Evolutionary conservation across 2,329 filamentous ascomycete genomes (phyloP), one percentile per base, ranked within the genome.

Genomic region (Fusarium neocosmosporiellum): DNA sequence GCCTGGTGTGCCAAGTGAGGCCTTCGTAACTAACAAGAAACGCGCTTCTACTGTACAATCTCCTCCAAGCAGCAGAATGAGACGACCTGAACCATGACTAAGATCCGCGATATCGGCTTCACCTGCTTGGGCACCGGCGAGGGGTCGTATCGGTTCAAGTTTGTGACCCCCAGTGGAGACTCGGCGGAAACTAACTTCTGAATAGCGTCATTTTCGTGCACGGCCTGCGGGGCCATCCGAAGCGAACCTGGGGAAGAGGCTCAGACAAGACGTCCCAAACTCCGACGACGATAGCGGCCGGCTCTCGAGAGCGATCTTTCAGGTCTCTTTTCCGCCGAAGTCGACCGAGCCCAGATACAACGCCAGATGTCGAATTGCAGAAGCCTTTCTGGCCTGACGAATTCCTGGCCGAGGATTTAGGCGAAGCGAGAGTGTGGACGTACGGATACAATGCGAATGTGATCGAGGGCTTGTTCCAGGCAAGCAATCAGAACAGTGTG

Each of bases 381-480:
- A 73, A 67, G 50, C 67, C 78, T 1, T 84, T 81, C 70, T 83
- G 16, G 53, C 53, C 53, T 8, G n/a, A 22, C 20, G 53, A 55
- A 8, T 80, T 77, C 55, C 79, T 84, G n/a, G 43, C 70, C n/a
- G 24, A 71, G n/a, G 81, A 83, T 69, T 68, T 83, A 16, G 80
- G 78, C 22, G 66, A 81, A 18, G 82, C 82, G 36, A 76, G 78
- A 64, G 68, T 83, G 34, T 82, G 78, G 80, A 83, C 81, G n/a
- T 84, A 83, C 64, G 82, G 82, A 41, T 84, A 84, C 71, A 79
- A 84, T 63, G 81, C 81, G 20, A 79, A 83, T 66, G 78, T 81
- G 10, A 78, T 81, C 60, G 76, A 76, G 20, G 79, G 79, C 4
- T 36, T 83, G 27, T 82, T 83, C 61, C 61, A 80, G 69, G 74